phyloP scores from a whole-genome alignment of 106 monocot species.

The Dendrobium catenatum region DNA sequence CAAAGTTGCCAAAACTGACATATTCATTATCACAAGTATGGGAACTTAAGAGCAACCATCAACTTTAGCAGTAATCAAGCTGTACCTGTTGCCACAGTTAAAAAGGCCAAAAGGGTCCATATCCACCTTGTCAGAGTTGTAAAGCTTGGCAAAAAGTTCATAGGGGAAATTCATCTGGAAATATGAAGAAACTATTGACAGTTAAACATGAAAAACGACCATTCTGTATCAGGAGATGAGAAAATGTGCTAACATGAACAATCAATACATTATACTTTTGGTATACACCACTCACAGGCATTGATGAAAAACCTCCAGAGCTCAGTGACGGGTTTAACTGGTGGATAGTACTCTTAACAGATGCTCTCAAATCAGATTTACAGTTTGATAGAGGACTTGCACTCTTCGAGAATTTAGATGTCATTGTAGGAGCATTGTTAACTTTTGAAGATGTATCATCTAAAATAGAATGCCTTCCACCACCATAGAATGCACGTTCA shows the following conservation, averaged over 20 bases:
- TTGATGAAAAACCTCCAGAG: constrained; percentile 20
- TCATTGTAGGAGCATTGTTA: constrained; percentile 6
- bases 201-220: background rate
- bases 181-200: constrained; percentile 3
- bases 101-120: constrained; percentile 59
- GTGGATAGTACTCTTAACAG: constrained; percentile 36
- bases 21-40: background rate
- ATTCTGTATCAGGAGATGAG: background rate
- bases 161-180: constrained; percentile 48
- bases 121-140: constrained; percentile 51
- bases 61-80: background rate
- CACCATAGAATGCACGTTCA: constrained; percentile 14
- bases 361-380: constrained; percentile 29
- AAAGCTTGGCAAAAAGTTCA: constrained; percentile 61
- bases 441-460: constrained; percentile 9
- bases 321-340: constrained; percentile 37
- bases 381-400: constrained; percentile 19
- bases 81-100: constrained; percentile 74
- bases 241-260: background rate
- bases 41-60: background rate
- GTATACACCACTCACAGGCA: constrained; percentile 14
- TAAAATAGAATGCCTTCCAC: constrained; percentile 12
- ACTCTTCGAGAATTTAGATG: constrained; percentile 11
- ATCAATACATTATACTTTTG: constrained; percentile 22
- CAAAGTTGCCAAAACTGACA: background rate